Base-by-base conservation (phyloP, 208 protist genomes). In the Leishmania gerbilli region DNA sequence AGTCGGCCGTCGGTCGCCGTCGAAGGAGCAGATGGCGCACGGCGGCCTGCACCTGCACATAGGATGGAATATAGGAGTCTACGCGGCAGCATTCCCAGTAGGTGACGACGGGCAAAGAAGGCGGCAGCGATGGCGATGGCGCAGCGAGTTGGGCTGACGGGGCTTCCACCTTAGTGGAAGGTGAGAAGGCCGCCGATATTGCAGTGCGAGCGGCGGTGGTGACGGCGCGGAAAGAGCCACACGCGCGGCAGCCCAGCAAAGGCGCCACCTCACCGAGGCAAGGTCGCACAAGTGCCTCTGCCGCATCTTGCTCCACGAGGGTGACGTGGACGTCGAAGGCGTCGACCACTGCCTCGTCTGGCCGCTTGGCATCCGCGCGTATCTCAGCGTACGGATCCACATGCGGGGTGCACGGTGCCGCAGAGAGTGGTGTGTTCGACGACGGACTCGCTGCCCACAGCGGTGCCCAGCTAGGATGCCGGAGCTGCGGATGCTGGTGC, bases 81-180 rank as follows among this genome's bases (percentile, higher is more conserved):
- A 94, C 89, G 47, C 89, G 88, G 78, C 88, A 90, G 55, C 88
- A 88, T 75, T 94, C 88, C 89, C 84, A 83, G 51, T 68, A 55
- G 6, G 74, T 76, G n/a, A 53, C 56, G 24, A 17, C 74, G 74
- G 37, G 31, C 8, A n/a, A 47, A 27, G 49, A 42, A 24, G 49
- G 19, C 72, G 7, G n/a, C 53, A 42, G 51, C 49, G 62, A 58
- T 3, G 27, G 76, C n/a, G 76, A 80, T 60, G 27, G 76, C n/a
- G 76, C 78, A 17, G 21, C 8, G 24, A 7, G 45, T 45, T 19
- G 49, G 34, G 68, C 68, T 31, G 68, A 37, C 6, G 21, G 8
- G 27, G 8, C 42, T 5, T 7, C 40, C 19, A 24, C 68, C 24
- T 13, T 72, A 5, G 68, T 49, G 42, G 45, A 51, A 17, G 40